Base-by-base conservation (phyloP, 768 basidiomycete genomes). In the Tricholoma hemisulphureum region DNA sequence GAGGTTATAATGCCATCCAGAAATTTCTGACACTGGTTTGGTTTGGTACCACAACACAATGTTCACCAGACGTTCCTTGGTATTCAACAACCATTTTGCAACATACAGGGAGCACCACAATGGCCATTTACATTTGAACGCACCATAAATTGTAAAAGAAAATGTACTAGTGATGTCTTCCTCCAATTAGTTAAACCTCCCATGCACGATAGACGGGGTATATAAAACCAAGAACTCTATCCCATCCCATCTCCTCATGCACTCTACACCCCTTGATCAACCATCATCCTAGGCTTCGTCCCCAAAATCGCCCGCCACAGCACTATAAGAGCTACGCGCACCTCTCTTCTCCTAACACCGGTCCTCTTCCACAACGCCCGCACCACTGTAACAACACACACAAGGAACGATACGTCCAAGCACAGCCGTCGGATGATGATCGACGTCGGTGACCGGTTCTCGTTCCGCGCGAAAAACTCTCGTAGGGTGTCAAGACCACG, bases 261-360 rank as follows among this genome's bases (percentile, higher is more conserved):
- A 37, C 26, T 28, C 63, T 69, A 81, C 13, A 83, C 78, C 32
- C 78, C 82, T 34, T 78, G 75, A 58, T 86, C 81, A 21, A 81
- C 74, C 76, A 87, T 75, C 6, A 69, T 61, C 61, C 80, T 73
- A 14, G 68, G 67, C 53, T 73, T 81, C 34, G 75, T 79, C 9
- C 92, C 92, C 14, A 83, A 65, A 49, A 93, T 72, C 18, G 91
- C 90, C 43, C 78, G 74, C 89, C 89, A 91, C 14, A 94, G 73
- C 9, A 85, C 77, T 18, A 77, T 65, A 9, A 93, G 77, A 2
- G 91, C 91, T 28, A 76, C 75, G 26, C 71, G 77, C 8, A 93
- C 84, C 66, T 92, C 91, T 63, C 77, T 73, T 62, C 91, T 78
- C 64, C 91, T 80, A 41, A 85, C 77, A 5, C 87, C 85, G 35